phyloP scores from a whole-genome alignment of 495 filamentous ascomycete genomes.

The Trichoderma reesei region DNA sequence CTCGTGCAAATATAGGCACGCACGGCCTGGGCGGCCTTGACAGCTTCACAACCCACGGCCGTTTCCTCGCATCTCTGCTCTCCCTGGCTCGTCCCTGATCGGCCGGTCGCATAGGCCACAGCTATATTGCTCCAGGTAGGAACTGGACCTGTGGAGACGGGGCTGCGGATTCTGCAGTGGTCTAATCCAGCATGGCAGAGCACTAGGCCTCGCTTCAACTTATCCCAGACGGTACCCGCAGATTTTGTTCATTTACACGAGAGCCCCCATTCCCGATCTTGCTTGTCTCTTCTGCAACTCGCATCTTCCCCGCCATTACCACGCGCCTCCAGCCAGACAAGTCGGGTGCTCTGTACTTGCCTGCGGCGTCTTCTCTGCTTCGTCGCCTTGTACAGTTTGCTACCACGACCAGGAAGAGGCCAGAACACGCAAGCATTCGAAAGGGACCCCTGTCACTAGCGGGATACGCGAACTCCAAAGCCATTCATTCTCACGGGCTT shows the following conservation, averaged over 20 bases:
- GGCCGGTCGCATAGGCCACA: conserved; percentile 2
- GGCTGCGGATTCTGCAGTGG: background rate
- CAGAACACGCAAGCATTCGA: background rate
- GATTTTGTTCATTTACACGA: conserved; percentile 6
- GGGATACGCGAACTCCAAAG: background rate
- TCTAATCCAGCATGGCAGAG: background rate
- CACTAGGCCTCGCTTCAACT: conserved; percentile 1
- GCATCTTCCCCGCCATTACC: conserved; percentile 4
- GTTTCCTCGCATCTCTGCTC: background rate
- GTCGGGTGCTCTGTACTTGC: background rate
- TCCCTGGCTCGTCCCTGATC: conserved; percentile 1
- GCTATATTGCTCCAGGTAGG: conserved; percentile 3
- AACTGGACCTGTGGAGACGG: background rate
- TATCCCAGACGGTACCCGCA: background rate
- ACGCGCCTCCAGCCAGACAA: background rate
- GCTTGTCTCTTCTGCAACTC: background rate
- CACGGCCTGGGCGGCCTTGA: background rate
- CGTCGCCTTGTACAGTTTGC: background rate
- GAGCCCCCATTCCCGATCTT: conserved; percentile 8
- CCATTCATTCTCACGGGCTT: background rate
- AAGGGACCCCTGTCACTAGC: background rate
- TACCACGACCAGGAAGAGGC: background rate
- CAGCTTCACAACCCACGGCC: background rate
- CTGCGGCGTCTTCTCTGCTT: background rate
- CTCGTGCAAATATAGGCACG: background rate